phyloP scores from a whole-genome alignment of 257 asterid species.

The Primulina tabacum region DNA sequence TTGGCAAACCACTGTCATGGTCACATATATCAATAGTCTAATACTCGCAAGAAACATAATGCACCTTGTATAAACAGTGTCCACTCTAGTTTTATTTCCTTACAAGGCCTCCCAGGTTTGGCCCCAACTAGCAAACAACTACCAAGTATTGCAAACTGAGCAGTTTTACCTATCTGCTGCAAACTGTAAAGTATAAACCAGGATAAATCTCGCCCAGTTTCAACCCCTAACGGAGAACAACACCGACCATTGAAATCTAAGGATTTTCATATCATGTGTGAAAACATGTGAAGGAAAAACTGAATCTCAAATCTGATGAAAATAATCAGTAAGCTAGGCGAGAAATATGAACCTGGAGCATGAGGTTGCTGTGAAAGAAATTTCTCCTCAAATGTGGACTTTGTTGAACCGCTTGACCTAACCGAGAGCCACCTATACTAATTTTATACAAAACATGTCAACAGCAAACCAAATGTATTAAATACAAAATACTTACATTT shows the following conservation, averaged over 20 bases:
- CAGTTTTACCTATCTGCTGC: background rate
- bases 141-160: background rate
- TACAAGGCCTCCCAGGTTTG: background rate
- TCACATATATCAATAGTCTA: background rate
- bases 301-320: background rate
- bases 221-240: background rate
- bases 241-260: background rate
- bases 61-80: slow-evolving; percentile 5
- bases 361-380: slow-evolving; percentile 88
- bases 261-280: slow-evolving; percentile 1
- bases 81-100: background rate
- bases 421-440: slow-evolving; percentile 99
- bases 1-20: background rate
- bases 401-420: slow-evolving; percentile 63
- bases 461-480: slow-evolving; percentile 20
- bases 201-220: background rate
- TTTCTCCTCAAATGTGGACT: slow-evolving; percentile 88
- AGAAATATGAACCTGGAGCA: slow-evolving; percentile 63
- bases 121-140: background rate
- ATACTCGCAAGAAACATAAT: background rate
- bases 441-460: slow-evolving; percentile 42
- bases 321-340: slow-evolving; percentile 10
- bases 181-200: background rate
- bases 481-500: background rate
- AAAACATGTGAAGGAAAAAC: slow-evolving; percentile 9